Conservation (phyloP, 2,329 filamentous ascomycete species). For the Atkinsonella texensis region DNA sequence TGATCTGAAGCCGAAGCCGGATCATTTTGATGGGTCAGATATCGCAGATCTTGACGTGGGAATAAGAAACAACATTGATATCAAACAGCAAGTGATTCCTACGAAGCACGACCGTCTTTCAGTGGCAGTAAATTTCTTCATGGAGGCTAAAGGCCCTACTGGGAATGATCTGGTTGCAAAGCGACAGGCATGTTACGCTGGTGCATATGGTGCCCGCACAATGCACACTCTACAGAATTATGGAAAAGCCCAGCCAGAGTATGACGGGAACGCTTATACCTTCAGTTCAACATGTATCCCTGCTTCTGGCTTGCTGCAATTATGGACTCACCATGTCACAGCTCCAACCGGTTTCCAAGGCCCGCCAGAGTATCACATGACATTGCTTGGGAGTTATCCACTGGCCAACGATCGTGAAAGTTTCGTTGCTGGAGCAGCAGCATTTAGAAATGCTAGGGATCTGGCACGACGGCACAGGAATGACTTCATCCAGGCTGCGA, state of each 20-base stretch:
- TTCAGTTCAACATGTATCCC: slow-evolving; percentile 25
- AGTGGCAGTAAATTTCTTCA: slow-evolving; percentile 26
- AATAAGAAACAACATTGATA: neutral
- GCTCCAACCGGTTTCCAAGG: slow-evolving; percentile 6
- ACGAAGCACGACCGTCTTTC: slow-evolving; percentile 15
- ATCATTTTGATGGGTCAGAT: slow-evolving; percentile 23
- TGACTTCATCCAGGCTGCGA: neutral
- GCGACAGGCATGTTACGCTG: slow-evolving; percentile 23
- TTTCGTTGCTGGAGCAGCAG: neutral
- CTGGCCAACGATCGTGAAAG: neutral
- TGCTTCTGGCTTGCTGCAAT: slow-evolving; percentile 15
- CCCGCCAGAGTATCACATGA: slow-evolving; percentile 24
- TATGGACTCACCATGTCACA: slow-evolving; percentile 21
- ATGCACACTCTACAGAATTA: slow-evolving; percentile 24
- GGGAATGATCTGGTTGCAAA: slow-evolving; percentile 14
- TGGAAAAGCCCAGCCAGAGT: slow-evolving; percentile 13
- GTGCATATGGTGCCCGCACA: slow-evolving; percentile 21
- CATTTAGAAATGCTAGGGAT: neutral
- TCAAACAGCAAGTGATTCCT: slow-evolving; percentile 19
- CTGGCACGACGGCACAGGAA: neutral
- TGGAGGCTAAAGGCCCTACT: slow-evolving; percentile 24
- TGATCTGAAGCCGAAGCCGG: slow-evolving; percentile 18
- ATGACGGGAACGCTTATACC: slow-evolving; percentile 24
- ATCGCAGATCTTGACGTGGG: slow-evolving; percentile 11
- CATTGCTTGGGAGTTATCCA: slow-evolving; percentile 12